These are phyloP conservation scores for Microbotryomycetes sp. DNA, from an alignment of 1,284 basidiomycete species.

Conservation along the genomic window DNA sequence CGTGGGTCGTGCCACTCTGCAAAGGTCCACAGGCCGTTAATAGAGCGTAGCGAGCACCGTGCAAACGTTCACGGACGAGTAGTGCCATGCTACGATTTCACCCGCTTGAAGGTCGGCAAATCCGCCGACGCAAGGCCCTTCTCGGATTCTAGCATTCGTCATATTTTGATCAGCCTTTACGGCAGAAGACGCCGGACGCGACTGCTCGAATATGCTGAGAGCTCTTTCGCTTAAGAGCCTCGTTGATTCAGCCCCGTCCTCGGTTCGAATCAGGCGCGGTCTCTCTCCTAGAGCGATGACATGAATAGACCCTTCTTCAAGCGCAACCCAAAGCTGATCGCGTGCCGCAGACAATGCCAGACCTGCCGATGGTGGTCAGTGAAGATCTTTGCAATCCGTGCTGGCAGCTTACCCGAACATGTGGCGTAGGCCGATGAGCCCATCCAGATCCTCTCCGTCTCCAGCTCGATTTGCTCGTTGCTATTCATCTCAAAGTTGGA, in stretches of 20 bases:
- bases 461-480: background rate
- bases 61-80: background rate
- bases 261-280: background rate
- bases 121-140: background rate
- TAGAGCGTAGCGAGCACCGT: no score
- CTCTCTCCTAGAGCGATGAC: background rate
- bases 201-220: background rate
- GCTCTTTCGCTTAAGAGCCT: background rate
- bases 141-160: background rate
- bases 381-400: no score
- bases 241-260: background rate
- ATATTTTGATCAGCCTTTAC: background rate
- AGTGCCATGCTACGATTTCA: background rate
- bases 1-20: background rate
- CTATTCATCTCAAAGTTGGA: background rate
- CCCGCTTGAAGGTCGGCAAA: background rate
- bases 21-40: no score
- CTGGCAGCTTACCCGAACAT: constrained; percentile 9
- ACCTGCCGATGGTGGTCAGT: no score
- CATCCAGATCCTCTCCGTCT: constrained; percentile 7
- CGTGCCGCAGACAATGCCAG: background rate
- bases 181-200: background rate
- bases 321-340: background rate
- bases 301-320: background rate
- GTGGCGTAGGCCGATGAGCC: constrained; percentile 8